Base-by-base conservation (phyloP, 2,329 filamentous ascomycete genomes). In the Pseudogymnoascus sp. region DNA sequence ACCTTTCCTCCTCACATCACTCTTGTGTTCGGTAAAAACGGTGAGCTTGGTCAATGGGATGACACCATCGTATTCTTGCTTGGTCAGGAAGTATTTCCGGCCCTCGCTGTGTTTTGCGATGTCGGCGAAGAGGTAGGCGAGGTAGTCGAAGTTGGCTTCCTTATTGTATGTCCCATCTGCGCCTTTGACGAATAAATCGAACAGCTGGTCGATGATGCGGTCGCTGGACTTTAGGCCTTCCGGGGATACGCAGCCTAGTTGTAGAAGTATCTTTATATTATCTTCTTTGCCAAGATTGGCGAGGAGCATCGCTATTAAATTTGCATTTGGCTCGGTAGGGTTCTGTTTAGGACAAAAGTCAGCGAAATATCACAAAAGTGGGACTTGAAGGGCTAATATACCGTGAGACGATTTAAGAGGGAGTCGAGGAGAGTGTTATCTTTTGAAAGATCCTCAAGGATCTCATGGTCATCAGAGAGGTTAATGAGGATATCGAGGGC, bases 111-210 rank as follows among this genome's bases (percentile, higher is more conserved):
- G 87, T 76, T 92, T 96, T 60, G 92, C 88, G 8, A 99, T 81
- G 74, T 99, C 93, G 42, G 95, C 93, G 73, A 99, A 96, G 63
- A 97, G 81, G 73, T 97, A 99, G 44, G 92, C 86, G 24, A 99
- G 83, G 76, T 97, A 97, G 77, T 99, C 92, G 74, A 86, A 97
- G 76, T 93, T 84, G 65, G 92, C 92, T 26, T 88, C 75, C 72
- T 89, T 88, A 80, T 97, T 97, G 76, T 95, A 92, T 8, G 82
- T 80, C 24, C 89, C 89, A 65, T 89, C 87, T 21, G 90, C 87
- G 19, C 93, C 93, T 78, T 95, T 96, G 73, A 97, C 95, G 73
- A 99, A 99, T 70, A 96, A 88, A 74, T 97, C 95, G 74, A 99
- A 86, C 31, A 99, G 80, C 76, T 97, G 95, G 74, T 97, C 92